Percentiles rank a stretch among this genome's conserved stretches.
phyloP scores from a whole-genome alignment of 2,329 filamentous ascomycete species.

The Fusarium domesticum region DNA sequence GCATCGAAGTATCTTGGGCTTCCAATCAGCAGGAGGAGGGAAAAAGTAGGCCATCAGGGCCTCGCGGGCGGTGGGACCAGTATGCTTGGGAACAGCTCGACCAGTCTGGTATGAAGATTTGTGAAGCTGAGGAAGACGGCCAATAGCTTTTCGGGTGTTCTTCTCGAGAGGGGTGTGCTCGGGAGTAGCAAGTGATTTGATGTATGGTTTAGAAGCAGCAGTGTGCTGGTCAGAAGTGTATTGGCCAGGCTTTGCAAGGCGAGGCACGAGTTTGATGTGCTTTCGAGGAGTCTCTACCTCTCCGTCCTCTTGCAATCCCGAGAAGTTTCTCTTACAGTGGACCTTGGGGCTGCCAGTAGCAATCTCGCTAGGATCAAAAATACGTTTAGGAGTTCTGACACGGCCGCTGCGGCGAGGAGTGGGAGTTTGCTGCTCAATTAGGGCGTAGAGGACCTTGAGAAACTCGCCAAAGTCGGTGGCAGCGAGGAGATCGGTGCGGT shows the following conservation, averaged over 20 bases:
- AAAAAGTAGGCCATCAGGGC: background rate
- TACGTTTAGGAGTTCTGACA: background rate
- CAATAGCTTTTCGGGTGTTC: no score
- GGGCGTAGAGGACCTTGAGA: background rate
- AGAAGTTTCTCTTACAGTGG: background rate
- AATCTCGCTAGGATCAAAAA: background rate
- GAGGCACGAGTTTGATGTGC: background rate
- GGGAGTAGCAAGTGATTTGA: no score
- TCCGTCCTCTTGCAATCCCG: background rate
- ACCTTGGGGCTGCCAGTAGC: background rate
- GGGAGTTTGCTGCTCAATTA: background rate
- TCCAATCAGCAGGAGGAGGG: background rate
- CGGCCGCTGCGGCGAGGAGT: background rate
- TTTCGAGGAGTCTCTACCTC: background rate
- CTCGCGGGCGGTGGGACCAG: background rate
- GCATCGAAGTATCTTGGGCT: background rate
- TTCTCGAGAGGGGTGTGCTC: no score
- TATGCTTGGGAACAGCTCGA: no score
- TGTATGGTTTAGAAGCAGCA: no score
- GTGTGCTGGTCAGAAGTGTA: no score
- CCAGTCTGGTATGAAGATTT: no score
- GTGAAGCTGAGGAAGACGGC: no score
- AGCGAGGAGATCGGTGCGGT: background rate
- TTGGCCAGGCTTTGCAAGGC: no score
- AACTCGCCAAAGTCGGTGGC: background rate